phyloP scores from a whole-genome alignment of 768 basidiomycete species.

The Podaxis sp. region DNA sequence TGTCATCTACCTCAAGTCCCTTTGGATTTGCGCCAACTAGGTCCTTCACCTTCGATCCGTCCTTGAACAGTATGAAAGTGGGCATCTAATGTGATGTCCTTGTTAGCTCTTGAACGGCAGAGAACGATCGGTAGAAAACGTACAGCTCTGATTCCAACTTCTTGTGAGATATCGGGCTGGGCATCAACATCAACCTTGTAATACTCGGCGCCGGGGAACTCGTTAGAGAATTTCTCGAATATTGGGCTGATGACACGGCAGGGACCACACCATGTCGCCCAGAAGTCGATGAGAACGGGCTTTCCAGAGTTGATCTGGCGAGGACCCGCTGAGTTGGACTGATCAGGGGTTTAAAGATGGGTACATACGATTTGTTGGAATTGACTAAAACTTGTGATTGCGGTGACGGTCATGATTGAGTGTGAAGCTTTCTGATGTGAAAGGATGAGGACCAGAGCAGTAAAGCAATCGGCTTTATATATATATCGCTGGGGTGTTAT shows the following conservation, averaged over 20 bases:
- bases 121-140: constrained; percentile 24
- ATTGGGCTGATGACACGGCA: constrained; percentile 66
- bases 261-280: constrained; percentile 78
- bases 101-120: not conserved
- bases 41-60: constrained; percentile 33
- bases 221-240: constrained; percentile 55
- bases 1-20: constrained; percentile 37
- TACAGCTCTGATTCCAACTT: constrained; percentile 64
- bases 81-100: constrained; percentile 35
- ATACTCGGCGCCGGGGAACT: constrained; percentile 42
- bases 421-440: not conserved
- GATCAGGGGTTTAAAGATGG: not conserved
- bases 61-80: constrained; percentile 38
- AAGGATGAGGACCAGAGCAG: not conserved
- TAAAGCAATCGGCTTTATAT: not conserved
- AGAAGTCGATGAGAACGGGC: constrained; percentile 64
- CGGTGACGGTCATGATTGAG: constrained; percentile 14
- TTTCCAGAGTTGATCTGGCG: constrained; percentile 47
- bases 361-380: constrained; percentile 16
- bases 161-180: constrained; percentile 49
- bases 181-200: constrained; percentile 78
- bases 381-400: constrained; percentile 11
- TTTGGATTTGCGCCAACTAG: constrained; percentile 50
- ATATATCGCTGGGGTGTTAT: not conserved
- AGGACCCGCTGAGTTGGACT: not conserved